Base-by-base conservation (phyloP, 1,284 basidiomycete genomes). In the Leccinum insolens region DNA sequence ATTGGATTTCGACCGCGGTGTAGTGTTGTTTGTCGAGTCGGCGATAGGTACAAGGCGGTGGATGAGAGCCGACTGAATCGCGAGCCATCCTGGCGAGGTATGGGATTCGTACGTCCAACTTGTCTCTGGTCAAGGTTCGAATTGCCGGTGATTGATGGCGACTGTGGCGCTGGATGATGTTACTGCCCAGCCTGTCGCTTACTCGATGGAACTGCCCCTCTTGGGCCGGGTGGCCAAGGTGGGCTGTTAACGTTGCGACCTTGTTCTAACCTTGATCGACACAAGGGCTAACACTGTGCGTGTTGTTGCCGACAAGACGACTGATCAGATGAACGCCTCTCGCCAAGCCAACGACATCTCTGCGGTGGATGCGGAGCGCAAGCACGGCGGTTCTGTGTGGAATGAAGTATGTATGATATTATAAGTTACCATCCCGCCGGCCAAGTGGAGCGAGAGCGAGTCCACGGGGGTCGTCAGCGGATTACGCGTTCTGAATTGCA, bases 201-300 rank as follows among this genome's bases (percentile, higher is more conserved):
- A 52, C 63, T 62, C 55, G 9, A 25, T 11, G 65, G 59, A 77
- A 55, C 74, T 14, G 75, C 78, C 76, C 69, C 46, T 49, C 17
- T 44, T 46, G 41, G 41, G 15, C 12, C 25, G 7, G 60, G 62
- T 66, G 67, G 70, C 70, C 52, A 62, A 15, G 39, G 52, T 52
- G 7, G 76, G 77, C 77, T 78, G 74, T 77, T 75, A 63, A 41
- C 71, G 25, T 73, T 75, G 61, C 77, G 62, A 79, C 75, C 75
- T 79, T 76, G 77, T 79, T 68, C 67, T 52, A 65, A 61, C 66
- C 55, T 52, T 59, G 68, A 39, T n/a, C n/a, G 20, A 59, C 61
- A n/a, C 52, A 62, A 59, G 61, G 61, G 20, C 17, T 59, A 59
- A 59, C 66, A 72, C 67, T 69, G 63, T 71, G 74, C 64, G 57